Evolutionary conservation across 1,284 basidiomycete species (phyloP), one percentile per base, ranked within the genome.

Genomic region (Thecaphora frezii): DNA sequence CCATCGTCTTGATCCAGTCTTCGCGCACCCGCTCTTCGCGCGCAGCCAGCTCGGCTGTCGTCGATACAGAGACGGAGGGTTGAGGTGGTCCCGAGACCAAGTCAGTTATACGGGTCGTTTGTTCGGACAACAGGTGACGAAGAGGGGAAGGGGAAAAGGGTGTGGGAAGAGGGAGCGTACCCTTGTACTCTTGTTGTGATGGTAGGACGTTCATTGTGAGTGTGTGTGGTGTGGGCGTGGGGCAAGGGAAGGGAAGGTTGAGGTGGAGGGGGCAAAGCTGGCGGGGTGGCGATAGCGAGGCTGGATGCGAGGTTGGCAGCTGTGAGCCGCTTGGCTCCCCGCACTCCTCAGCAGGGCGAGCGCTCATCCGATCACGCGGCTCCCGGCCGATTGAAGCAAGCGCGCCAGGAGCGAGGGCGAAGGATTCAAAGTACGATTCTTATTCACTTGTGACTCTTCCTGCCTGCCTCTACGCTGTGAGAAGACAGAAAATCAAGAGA

Each of bases 1-100:
- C 91, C 92, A 97, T 96, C 24, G 89, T 87, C 74, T 87, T 88
- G 43, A 97, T 85, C 94, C 94, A 98, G 53, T 89, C 89, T 82
- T 96, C 91, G 57, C 91, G 88, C 74, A 97, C 84, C 80, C 86
- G 84, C 44, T 87, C 83, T 58, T 94, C 91, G 46, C 90, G 88
- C 66, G 85, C 84, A 19, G 54, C 44, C 54, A 68, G 61, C 23
- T 54, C 60, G 25, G 65, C 66, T 36, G 33, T 36, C 3, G 28
- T 7, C 14, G 28, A 2, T 13, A 33, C 44, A 19, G 24, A 18
- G 12, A 19, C 12, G 12, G 19, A 12, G 42, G 22, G 10, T 44
- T 45, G 43, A 7, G 43, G 16, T 45, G 5, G n/a, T 7, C 28
- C 28, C 5, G 28, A 28, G 5, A 5, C 5, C 7, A 28, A 13